These are phyloP conservation scores for Trichoderma sp. DNA, from an alignment of 2,329 filamentous ascomycete species.

Conservation along the genomic window DNA sequence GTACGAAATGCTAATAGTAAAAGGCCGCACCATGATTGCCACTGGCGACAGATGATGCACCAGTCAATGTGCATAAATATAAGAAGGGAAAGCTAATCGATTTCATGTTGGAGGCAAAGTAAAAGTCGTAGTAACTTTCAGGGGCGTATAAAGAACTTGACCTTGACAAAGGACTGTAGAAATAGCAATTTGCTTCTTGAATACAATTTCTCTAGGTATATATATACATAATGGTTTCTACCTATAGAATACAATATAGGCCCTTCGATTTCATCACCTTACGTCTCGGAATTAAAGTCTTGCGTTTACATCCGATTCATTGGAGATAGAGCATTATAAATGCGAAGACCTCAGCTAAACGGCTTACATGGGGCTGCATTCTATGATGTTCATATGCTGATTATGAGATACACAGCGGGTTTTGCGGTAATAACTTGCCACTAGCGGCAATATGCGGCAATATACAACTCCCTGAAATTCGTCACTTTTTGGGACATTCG, in stretches of 20 bases:
- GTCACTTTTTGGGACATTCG: not conserved
- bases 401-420: not conserved
- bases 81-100: not conserved
- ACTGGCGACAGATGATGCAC: not conserved
- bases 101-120: not conserved
- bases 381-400: not conserved
- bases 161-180: not conserved
- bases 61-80: not conserved
- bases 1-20: not conserved
- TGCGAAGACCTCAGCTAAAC: not conserved
- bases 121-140: accelerated
- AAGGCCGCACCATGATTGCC: not conserved
- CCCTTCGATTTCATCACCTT: not conserved
- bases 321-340: not conserved
- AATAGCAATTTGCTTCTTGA: not conserved
- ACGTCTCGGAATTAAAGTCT: not conserved
- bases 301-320: not conserved
- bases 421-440: not conserved
- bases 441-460: no score
- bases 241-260: not conserved
- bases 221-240: not conserved
- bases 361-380: not conserved
- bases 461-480: not conserved
- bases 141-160: not conserved
- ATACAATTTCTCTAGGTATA: not conserved